A percentile compares a stretch with the other conserved stretches of the same genome.
Evolutionary conservation across 2,329 filamentous ascomycete species (phyloP).

Genomic region (Colletotrichum australisinense): DNA sequence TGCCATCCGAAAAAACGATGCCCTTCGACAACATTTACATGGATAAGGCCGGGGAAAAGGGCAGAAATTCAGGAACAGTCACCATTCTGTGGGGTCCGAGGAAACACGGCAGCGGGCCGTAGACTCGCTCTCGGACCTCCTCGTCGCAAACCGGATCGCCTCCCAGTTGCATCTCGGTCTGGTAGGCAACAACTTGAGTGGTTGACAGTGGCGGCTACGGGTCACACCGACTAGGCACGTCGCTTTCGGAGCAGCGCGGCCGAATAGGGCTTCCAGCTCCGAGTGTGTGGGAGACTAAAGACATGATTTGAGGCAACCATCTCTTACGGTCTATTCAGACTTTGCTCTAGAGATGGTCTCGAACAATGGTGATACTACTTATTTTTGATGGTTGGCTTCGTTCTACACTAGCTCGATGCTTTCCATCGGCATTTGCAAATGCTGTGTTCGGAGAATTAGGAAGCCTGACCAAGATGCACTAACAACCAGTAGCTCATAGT

Average conservation of each 20-base stretch:
- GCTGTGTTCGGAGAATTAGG: too few relatives aligned
- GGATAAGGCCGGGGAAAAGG: not conserved
- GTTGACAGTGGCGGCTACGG: not conserved
- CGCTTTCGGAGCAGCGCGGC: not conserved
- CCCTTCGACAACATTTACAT: not conserved
- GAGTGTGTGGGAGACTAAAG: too few relatives aligned
- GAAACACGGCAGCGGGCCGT: conserved; percentile 10
- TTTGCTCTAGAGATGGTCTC: too few relatives aligned
- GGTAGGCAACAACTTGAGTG: not conserved
- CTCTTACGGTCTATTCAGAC: too few relatives aligned
- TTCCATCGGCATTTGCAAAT: too few relatives aligned
- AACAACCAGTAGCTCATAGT: too few relatives aligned
- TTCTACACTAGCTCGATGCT: too few relatives aligned
- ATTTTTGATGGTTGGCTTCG: too few relatives aligned
- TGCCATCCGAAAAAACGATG: not conserved
- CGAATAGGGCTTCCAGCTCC: not conserved
- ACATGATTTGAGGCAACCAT: too few relatives aligned
- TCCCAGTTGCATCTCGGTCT: not conserved
- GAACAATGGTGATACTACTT: too few relatives aligned
- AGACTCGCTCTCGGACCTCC: conserved; percentile 11
- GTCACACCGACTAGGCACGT: not conserved
- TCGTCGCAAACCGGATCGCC: not conserved
- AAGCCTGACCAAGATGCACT: too few relatives aligned
- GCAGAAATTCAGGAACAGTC: not conserved
- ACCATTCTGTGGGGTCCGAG: not conserved